Evolutionary conservation across 257 asterid genomes (phyloP).

Genomic region (Solanum infundibuliforme): DNA sequence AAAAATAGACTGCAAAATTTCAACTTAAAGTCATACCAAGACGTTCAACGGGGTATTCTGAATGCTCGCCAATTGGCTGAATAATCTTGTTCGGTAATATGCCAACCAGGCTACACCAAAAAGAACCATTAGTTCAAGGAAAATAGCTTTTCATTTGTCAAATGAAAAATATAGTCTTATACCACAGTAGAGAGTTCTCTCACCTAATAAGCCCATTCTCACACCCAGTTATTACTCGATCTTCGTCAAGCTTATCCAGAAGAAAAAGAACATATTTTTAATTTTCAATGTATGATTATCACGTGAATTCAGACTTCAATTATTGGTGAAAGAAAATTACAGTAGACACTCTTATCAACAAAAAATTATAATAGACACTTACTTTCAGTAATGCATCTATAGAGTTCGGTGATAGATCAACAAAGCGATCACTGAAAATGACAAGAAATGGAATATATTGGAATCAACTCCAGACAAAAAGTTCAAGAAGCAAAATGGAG

Average conservation of each 20-base stretch:
- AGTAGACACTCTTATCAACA: background rate
- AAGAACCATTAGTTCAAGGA: slow-evolving; percentile 1
- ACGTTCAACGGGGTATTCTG: slow-evolving; percentile 77
- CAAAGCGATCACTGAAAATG: slow-evolving; percentile 68
- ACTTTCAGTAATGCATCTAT: slow-evolving; percentile 84
- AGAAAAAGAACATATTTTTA: background rate
- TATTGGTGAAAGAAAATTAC: background rate
- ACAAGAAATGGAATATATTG: background rate
- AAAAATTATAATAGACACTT: background rate
- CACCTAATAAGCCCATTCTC: slow-evolving; percentile 88
- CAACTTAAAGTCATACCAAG: slow-evolving; percentile 46
- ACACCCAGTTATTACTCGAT: slow-evolving; percentile 70
- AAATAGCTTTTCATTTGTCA: background rate
- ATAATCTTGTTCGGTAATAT: slow-evolving; percentile 83
- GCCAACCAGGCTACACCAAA: slow-evolving; percentile 58
- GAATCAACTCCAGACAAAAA: slow-evolving; percentile 2
- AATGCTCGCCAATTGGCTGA: slow-evolving; percentile 91
- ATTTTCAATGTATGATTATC: background rate
- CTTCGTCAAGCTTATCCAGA: slow-evolving; percentile 73
- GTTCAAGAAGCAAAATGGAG: slow-evolving; percentile 2
- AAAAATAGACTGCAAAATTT: background rate
- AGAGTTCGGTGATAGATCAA: slow-evolving; percentile 77
- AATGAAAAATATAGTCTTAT: background rate
- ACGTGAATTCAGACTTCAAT: background rate
- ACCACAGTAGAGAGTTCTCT: background rate